Evolutionary conservation across 1,284 basidiomycete species (phyloP).

Genomic region (Cutaneotrichosporon dermatis): DNA sequence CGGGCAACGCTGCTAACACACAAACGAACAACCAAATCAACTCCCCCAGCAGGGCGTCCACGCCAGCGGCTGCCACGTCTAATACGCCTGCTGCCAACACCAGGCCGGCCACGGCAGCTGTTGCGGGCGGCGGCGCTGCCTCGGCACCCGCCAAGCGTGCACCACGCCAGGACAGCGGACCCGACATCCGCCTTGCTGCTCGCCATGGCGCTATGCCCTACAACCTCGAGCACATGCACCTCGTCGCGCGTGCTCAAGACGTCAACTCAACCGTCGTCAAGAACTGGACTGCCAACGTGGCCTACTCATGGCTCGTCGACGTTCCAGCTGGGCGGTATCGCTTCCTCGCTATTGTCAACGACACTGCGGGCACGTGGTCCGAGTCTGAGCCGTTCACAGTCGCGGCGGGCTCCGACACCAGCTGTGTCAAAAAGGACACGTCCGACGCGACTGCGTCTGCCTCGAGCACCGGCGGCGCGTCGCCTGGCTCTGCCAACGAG

Average conservation of each 20-base stretch:
- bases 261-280: slow-evolving; percentile 27
- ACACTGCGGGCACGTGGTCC: background rate
- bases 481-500: background rate
- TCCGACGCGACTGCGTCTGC: background rate
- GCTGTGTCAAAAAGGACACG: slow-evolving; percentile 23
- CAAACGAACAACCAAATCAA: too few relatives aligned
- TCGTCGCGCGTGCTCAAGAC: slow-evolving; percentile 7
- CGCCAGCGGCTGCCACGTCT: too few relatives aligned
- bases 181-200: too few relatives aligned
- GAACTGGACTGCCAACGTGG: slow-evolving; percentile 20
- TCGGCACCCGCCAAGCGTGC: background rate
- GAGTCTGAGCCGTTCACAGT: slow-evolving; percentile 24
- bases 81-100: background rate
- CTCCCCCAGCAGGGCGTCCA: too few relatives aligned
- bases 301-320: slow-evolving; percentile 21
- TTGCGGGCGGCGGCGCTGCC: background rate
- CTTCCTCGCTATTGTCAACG: slow-evolving; percentile 25
- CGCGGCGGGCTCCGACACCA: slow-evolving; percentile 23
- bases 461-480: background rate
- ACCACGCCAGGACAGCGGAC: too few relatives aligned
- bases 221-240: background rate
- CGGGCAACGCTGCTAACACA: too few relatives aligned
- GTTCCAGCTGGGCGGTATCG: slow-evolving; percentile 37
- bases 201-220: background rate
- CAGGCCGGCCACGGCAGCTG: background rate